Evolutionary conservation across 2,329 filamentous ascomycete genomes (phyloP), one percentile per base, ranked within the genome.

Genomic region (Xylaria polymorpha): DNA sequence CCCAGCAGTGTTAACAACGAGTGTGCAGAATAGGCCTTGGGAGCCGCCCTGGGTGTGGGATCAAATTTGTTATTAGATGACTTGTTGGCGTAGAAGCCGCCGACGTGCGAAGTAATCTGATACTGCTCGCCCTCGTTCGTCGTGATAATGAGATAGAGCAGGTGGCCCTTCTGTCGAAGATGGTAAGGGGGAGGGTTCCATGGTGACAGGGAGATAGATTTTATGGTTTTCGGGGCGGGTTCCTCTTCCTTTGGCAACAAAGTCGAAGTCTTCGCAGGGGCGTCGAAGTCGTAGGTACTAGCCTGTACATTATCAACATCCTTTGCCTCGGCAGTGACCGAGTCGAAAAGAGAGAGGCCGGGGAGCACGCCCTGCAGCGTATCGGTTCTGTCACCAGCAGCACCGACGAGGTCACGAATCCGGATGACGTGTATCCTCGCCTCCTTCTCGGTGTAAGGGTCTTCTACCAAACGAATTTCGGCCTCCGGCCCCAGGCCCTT

Each of bases 401-500:
- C 95, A 58, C 96, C 96, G 75, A 99, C 94, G 73, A 99, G 87
- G 79, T 99, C 96, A 72, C 96, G 88, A 70, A 97, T 91, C 73
- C 96, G 88, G 61, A 99, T 90, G 72, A 98, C 85, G 82, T 99
- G 96, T 85, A 99, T 92, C 73, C 97, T 91, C 37, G 96, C 95
- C 83, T 99, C 96, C 84, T 97, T 98, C 84, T 99, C 96, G 51
- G 94, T 99, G 81, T 99, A 99, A 55, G 97, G 93, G 78, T 99
- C 96, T 82, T 98, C 92, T 64, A 98, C 90, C 75, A 99, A 84
- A 63, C 87, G 88, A 67, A 98, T 87, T 77, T 94, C 92, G 43
- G 94, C 92, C 71, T 94, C 90, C 41, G 91, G 82, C 62, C 89
- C 88, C 64, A 99, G 87, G 66, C 89, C 94, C 57, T 92, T 87